Evolutionary conservation across 192 early-diverging fungal genomes (phyloP), one percentile per base, ranked within the genome.

Genomic region (Rhizophagus sp.): DNA sequence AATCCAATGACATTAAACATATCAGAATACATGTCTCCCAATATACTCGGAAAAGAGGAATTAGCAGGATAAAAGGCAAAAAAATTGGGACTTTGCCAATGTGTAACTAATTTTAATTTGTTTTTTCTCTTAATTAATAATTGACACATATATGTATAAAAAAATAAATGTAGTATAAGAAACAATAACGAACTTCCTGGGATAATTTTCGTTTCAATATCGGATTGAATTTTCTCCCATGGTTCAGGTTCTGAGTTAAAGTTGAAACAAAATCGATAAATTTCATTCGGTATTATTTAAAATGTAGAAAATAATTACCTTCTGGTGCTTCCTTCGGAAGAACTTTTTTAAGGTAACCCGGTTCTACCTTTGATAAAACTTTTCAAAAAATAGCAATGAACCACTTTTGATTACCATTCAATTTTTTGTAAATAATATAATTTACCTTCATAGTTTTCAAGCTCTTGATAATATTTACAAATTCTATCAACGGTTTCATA

Each of bases 31-130:
- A 93, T 91, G 57, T 91, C 92, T 61, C 88, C 91, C 4, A 93
- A 78, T 44, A 93, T 87, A 10, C 82, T 75, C 0, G 90, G 89
- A 49, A 88, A 92, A 13, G 88, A 88, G 61, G 81, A 83, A 69
- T 81, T 88, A 66, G 83, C 62, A 10, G 90, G 90, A 68, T 82
- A 93, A 85, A 88, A 92, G 52, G 83, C 87, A 65, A 88, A 92
- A 78, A 92, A 92, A 84, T 90, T 89, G 57, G 84, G 84, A 73
- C 50, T 81, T 84, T 93, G 91, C 92, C 92, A 93, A 83, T 92
- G 91, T 1, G 91, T 92, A 19, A 92, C 85, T 72, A 47, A 49
- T 72, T 24, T 27, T 12, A 64, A 25, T 27, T 27, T 25, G 24
- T 2, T 27, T 27, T 27, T 25, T 4, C 24, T n/a, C 12, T 64